Evolutionary conservation across 148 eudicot species (phyloP), one percentile per base, ranked within the genome.

Genomic region (Arctostaphylos glauca): DNA sequence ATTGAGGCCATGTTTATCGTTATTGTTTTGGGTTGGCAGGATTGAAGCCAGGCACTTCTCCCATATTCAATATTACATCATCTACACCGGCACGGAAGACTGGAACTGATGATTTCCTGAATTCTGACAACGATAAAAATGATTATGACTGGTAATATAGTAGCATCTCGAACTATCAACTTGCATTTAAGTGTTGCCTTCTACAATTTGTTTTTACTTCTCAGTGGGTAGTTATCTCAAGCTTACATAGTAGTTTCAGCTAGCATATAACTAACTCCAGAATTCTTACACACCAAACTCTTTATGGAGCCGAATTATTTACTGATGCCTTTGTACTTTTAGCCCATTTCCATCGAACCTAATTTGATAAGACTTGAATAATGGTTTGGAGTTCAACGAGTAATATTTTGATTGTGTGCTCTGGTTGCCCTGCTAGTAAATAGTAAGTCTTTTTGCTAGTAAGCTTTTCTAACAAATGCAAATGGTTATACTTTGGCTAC

Each of bases 71-170:
- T 81, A 86, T 92, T 58, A 50, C 89, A 31, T 82, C 96, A 10
- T 85, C 93, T 58, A 82, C 89, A 59, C 89, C 93, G 53, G 89
- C 89, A 9, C 85, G 93, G 62, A 93, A 91, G 86, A 87, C 92
- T 14, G 93, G 88, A 53, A 85, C 94, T 16, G 97, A 96, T 87
- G 99, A 96, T 76, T 93, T 96, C 82, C 88, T 96, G 21, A 96
- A 93, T 78, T 89, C 95, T 2, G 99, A 96, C 44, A 90, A 93
- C 73, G 98, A 92, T 81, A 96, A 96, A 86, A 94, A 93, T 85
- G 99, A 96, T 81, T 94, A 94, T 84, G 97, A 96, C 83, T 96
- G 99, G 99, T 96, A 94, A 89, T 81, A 67, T 78, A 43, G 55
- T 7, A 6, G 55, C 58, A 70, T 59, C 49, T 86, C 50, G 43